Conservation (phyloP, 164 flowering plant species). For the Vitis labrusca region DNA sequence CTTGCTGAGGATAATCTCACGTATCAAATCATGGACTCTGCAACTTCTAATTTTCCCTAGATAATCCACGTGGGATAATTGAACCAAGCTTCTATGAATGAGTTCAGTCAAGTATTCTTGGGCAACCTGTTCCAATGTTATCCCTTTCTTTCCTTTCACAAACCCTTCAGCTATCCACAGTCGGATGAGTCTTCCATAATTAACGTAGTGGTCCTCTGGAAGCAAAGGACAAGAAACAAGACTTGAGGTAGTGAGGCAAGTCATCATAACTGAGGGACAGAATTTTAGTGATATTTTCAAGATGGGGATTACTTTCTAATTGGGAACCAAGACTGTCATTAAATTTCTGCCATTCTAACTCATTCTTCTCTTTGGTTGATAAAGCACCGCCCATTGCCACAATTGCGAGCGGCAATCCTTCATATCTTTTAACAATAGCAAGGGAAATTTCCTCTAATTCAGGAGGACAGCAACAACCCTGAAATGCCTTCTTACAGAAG, state of each 20-base stretch:
- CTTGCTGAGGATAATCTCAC: slow-evolving; percentile 22
- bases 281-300: not conserved
- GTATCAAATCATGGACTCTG: slow-evolving; percentile 14
- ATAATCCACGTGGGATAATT: not conserved
- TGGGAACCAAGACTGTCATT: not conserved
- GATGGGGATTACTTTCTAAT: not conserved
- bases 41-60: too few species aligned
- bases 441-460: slow-evolving; percentile 3
- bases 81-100: slow-evolving; percentile 28
- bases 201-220: slow-evolving; percentile 9
- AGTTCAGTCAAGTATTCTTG: slow-evolving; percentile 33
- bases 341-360: slow-evolving; percentile 7
- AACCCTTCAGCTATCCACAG: slow-evolving; percentile 9
- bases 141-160: too few species aligned
- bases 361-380: not conserved
- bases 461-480: not conserved
- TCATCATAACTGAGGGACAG: slow-evolving; percentile 10
- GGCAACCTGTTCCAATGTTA: not conserved
- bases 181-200: not conserved
- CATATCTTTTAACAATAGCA: not conserved
- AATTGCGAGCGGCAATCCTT: slow-evolving; percentile 14
- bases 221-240: slow-evolving; percentile 17
- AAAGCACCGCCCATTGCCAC: slow-evolving; percentile 4
- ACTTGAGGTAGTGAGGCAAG: slow-evolving; percentile 6
- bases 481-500: not conserved